Percentiles rank a stretch among this genome's conserved stretches.
Conservation (phyloP, 768 basidiomycete genomes). For the Trametes elegans region DNA sequence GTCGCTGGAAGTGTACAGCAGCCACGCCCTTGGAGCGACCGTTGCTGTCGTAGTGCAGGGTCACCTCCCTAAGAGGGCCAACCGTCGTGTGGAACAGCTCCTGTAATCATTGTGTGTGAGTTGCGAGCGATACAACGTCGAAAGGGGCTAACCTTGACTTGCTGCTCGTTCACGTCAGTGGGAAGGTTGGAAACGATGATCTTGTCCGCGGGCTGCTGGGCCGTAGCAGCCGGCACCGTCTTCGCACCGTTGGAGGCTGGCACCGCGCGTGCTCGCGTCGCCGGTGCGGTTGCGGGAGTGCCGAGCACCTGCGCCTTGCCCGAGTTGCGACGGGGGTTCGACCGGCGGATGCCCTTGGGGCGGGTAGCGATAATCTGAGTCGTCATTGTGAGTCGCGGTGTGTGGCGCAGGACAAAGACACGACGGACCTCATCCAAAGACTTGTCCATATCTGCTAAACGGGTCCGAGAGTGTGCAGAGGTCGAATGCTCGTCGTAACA, state of each 20-base stretch:
- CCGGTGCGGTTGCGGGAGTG: slow-evolving; percentile 44
- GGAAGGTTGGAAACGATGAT: slow-evolving; percentile 97
- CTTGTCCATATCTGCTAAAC: slow-evolving; percentile 60
- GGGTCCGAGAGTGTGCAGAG: neutral
- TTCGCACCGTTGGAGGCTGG: slow-evolving; percentile 37
- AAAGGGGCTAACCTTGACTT: slow-evolving; percentile 70
- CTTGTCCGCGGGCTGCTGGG: slow-evolving; percentile 63
- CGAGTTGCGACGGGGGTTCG: slow-evolving; percentile 43
- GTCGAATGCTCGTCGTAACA: slow-evolving; percentile 7
- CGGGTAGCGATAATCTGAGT: slow-evolving; percentile 66
- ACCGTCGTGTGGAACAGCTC: slow-evolving; percentile 92
- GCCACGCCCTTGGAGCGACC: slow-evolving; percentile 93
- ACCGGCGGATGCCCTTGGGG: slow-evolving; percentile 44
- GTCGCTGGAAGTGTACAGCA: slow-evolving; percentile 78
- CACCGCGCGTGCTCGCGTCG: slow-evolving; percentile 51
- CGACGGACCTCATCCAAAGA: slow-evolving; percentile 74
- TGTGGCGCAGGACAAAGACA: slow-evolving; percentile 23
- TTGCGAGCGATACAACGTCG: neutral
- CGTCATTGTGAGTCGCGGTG: slow-evolving; percentile 20
- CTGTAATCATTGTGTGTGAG: slow-evolving; percentile 39
- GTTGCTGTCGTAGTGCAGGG: slow-evolving; percentile 76
- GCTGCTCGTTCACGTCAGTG: slow-evolving; percentile 85
- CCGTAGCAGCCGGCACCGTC: slow-evolving; percentile 37
- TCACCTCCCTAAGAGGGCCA: slow-evolving; percentile 81
- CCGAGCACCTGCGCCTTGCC: slow-evolving; percentile 64